Conservation (phyloP, 192 early-diverging fungal genomes). For the Entrophospora sp. region DNA sequence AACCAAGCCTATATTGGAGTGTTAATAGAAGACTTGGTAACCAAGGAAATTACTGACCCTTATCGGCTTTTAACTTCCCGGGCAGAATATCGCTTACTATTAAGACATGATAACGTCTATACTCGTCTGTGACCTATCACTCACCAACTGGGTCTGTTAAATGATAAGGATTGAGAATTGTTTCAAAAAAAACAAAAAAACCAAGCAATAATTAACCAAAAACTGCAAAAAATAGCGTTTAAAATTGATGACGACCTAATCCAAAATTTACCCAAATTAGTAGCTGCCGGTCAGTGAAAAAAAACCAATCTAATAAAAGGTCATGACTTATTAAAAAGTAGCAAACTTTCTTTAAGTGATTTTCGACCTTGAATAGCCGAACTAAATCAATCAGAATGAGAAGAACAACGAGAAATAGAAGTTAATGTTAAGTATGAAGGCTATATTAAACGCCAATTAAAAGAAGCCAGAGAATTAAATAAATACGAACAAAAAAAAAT, state of each 20-base stretch:
- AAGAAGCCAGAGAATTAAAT: neutral
- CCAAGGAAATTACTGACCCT: slow-evolving; percentile 61
- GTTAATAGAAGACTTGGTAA: slow-evolving; percentile 60
- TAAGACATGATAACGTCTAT: slow-evolving; percentile 63
- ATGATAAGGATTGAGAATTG: neutral
- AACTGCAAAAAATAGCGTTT: neutral
- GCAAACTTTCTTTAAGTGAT: neutral
- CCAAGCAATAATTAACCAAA: neutral
- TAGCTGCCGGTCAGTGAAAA: neutral
- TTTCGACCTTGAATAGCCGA: neutral
- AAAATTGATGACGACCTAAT: neutral
- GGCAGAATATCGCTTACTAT: slow-evolving; percentile 57
- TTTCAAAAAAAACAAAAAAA: neutral
- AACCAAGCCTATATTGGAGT: slow-evolving; percentile 63
- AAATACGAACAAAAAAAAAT: neutral
- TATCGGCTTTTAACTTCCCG: slow-evolving; percentile 63
- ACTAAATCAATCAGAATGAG: neutral
- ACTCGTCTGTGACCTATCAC: slow-evolving; percentile 24
- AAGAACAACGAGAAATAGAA: slow-evolving; percentile 6
- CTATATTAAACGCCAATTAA: neutral
- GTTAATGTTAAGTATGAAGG: slow-evolving; percentile 1
- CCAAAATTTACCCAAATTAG: neutral
- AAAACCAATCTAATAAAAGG: neutral
- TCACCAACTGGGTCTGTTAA: neutral
- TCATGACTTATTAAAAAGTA: neutral